Evolutionary conservation across 2,329 filamentous ascomycete species (phyloP), one percentile per base, ranked within the genome.

Genomic region (Penicillium sp.): DNA sequence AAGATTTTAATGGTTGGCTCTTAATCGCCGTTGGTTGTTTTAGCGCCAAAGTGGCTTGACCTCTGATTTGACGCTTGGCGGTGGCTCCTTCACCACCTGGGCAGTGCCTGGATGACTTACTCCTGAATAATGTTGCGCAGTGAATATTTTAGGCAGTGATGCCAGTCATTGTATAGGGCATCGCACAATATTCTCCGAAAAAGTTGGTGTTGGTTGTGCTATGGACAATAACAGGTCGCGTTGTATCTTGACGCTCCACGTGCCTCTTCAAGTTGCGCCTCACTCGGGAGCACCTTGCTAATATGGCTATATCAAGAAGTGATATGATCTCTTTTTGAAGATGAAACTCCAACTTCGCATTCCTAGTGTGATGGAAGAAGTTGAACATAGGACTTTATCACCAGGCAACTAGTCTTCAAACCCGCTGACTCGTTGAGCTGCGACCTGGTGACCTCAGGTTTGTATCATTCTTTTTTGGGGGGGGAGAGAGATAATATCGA

Each of bases 51-150:
- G 9, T 45, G 15, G 29, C 50, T 45, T 39, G 47, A 34, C 8
- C 25, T 43, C 29, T 65, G 51, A 63, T 61, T 65, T 41, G 63
- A 41, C 45, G 13, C 31, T 16, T 29, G 55, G 50, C 50, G 23
- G 57, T 46, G 45, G 38, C 49, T 33, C 33, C 52, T 41, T 39
- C 36, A 16, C 6, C 31, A 33, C 31, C 31, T 33, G 31, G 31
- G 31, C 31, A 13, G 31, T 33, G 31, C 4, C 11, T 33, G 31
- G 31, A 25, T 34, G 31, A 16, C 23, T 39, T 47, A 19, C 16
- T 19, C 19, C 38, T 34, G 21, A 19, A 33, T 36, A 41, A 40
- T 38, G 31, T 27, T 50, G 39, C 46, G 29, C 45, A 34, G 44
- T 31, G 23, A 31, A 45, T 60, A 60, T 19, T 36, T 25, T 16